Evolutionary conservation across 305 asterid genomes (phyloP), one percentile per base, ranked within the genome.

Genomic region (Solanum hybrid): DNA sequence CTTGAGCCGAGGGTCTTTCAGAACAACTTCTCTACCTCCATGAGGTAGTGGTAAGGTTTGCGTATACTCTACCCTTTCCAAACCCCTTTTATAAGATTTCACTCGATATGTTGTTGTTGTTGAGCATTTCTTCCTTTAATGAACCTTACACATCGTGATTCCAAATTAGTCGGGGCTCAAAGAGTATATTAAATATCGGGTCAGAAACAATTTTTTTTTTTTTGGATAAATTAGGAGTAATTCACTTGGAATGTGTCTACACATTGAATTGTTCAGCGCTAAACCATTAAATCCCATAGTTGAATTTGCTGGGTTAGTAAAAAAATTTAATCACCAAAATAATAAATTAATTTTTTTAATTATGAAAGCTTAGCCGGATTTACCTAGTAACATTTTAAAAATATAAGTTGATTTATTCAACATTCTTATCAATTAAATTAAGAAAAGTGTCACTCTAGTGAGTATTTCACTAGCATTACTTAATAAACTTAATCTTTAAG

Each of bases 11-110:
- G 65, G 3, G 3, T 51, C 22, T 51, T 51, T 51, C 22, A 15
- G 1, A 51, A 51, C 9, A 51, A 6, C 3, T 0, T 15, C 3
- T 51, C 22, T 51, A 51, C 22, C n/a, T 51, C 65, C 9, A 51
- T 0, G 1, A 51, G 65, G 1, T 7, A 20, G 12, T 20, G 5
- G 0, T 20, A 61, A 61, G 12, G 11, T 3, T 0, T 61, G 0
- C 12, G 0, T 61, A 61, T 0, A 61, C 2, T 20, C 12, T 61
- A 61, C 1, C 5, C 26, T 61, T 1, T 0, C 12, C 5, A 20
- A 7, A 61, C 0, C 2, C 2, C 72, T 3, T 61, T 61, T 7
- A 20, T 61, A 7, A 20, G 11, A 61, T 20, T 61, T 20, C 24
- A 61, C 26, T 3, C 1, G 5, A 0, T 61, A 20, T 61, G 5